Evolutionary conservation across 352 stramenopile species (phyloP).

Genomic region (Pythium biforme): DNA sequence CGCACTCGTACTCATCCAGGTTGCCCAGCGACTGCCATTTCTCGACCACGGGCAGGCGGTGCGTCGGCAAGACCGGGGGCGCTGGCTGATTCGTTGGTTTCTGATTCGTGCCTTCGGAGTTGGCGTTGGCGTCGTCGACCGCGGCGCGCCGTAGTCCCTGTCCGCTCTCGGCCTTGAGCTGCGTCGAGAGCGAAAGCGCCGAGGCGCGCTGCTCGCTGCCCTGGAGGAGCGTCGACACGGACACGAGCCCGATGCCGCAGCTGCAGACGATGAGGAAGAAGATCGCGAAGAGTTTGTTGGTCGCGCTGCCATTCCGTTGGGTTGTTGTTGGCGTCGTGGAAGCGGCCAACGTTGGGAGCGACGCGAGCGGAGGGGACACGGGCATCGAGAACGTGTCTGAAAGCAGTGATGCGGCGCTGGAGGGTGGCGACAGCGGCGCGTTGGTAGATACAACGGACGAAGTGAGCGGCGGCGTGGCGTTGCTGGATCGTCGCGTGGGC

Average conservation of each 20-base stretch:
- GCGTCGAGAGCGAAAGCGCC: conserved; percentile 10
- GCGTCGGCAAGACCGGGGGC: not conserved
- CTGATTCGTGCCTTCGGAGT: not conserved
- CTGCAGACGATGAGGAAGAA: conserved; percentile 51
- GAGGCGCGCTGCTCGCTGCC: conserved; percentile 14
- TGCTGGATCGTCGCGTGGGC: conserved; percentile 11
- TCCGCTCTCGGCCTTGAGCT: conserved; percentile 5
- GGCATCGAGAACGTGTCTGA: not conserved
- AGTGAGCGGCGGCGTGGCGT: not conserved
- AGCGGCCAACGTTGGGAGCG: conserved; percentile 2
- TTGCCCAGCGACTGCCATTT: conserved; percentile 25
- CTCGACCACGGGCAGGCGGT: conserved; percentile 8
- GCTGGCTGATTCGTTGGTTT: conserved; percentile 6
- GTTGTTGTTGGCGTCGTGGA: not conserved
- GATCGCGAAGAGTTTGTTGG: conserved; percentile 25
- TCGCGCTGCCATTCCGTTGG: conserved; percentile 13
- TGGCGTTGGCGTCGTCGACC: conserved; percentile 11
- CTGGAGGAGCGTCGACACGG: conserved; percentile 55
- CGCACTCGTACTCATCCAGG: conserved; percentile 39
- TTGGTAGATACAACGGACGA: not conserved
- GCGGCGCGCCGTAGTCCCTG: conserved; percentile 6
- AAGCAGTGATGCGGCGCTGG: not conserved
- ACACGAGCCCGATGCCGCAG: conserved; percentile 52
- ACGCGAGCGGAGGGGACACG: not conserved
- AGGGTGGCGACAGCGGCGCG: conserved; percentile 8